Conservation (phyloP, 192 early-diverging fungal genomes). For the Thoreauomyces humboldtii region DNA sequence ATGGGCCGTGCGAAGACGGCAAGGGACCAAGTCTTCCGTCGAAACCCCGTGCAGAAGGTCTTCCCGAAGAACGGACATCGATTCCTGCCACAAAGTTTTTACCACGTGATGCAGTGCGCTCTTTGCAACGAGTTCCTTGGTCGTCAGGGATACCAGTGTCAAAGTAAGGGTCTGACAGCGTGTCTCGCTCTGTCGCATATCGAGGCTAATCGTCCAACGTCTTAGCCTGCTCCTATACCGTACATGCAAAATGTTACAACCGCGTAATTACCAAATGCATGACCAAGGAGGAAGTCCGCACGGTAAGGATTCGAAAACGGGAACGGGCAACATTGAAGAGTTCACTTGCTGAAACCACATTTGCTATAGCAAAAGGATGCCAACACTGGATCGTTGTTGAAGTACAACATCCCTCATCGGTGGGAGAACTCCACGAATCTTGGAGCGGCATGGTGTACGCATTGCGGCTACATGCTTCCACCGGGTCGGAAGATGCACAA, state of each 20-base stretch:
- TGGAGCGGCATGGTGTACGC: constrained; percentile 89
- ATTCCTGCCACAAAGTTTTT: constrained; percentile 82
- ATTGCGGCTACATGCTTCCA: constrained; percentile 79
- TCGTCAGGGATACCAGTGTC: constrained; percentile 83
- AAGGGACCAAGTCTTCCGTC: constrained; percentile 48
- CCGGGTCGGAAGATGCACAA: constrained; percentile 37
- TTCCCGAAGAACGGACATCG: constrained; percentile 78
- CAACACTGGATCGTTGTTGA: constrained; percentile 63
- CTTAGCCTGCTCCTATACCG: constrained; percentile 84
- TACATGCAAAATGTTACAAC: constrained; percentile 80
- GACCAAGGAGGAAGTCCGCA: constrained; percentile 35
- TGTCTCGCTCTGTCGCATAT: constrained; percentile 11
- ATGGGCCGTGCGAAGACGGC: constrained; percentile 33
- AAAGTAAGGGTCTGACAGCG: constrained; percentile 68
- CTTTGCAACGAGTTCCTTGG: constrained; percentile 90
- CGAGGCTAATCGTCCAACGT: no score
- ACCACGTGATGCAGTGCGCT: constrained; percentile 93
- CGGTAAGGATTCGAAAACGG: no score
- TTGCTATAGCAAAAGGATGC: constrained; percentile 57
- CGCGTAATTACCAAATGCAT: constrained; percentile 94
- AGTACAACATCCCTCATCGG: constrained; percentile 94
- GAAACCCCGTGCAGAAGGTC: constrained; percentile 45
- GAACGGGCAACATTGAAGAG: no score
- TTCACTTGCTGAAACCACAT: no score
- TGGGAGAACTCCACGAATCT: constrained; percentile 81